Evolutionary conservation across 1,284 basidiomycete genomes (phyloP), one percentile per base, ranked within the genome.

Genomic region (Heterobasidion occidentale): DNA sequence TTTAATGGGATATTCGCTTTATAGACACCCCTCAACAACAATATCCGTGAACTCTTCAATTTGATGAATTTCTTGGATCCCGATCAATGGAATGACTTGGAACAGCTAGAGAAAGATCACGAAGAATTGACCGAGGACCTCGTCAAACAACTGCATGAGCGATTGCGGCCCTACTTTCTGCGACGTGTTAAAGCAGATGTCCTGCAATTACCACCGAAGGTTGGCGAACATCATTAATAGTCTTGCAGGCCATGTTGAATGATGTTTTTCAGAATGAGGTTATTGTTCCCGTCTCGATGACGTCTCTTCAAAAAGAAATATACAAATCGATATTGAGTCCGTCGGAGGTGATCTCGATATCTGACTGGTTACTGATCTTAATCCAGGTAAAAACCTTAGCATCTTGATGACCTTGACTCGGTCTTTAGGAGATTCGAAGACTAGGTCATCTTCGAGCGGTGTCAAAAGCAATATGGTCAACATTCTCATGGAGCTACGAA

Each of bases 21-120:
- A 27, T 27, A 94, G 80, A 98, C 97, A 1, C 96, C 96, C 1
- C 72, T 99, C 54, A 98, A 99, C 70, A 98, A 98, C 74, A 98
- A 97, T 65, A 87, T 98, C 42, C 82, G 92, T 54, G 96, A 99
- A 71, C 72, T 96, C 20, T 94, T 97, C 77, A 97, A 94, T 68
- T 77, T 98, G 46, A 92, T 98, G 83, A 92, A 93, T 69, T 97
- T 96, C 73, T 80, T 97, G 14, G 92, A 95, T 68, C 83, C 86
- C 0, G 66, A 74, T 1, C 76, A 86, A 55, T 96, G 90, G 90
- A 72, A 73, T 12, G 81, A 95, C 65, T 72, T 96, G 17, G 81
- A 85, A 60, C 76, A 70, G 4, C 76, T 95, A 5, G 86, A 88
- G 61, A 80, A 77, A 64, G 46, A 48, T 4, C 85, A 89, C 58